Evolutionary conservation across 345 rosid genomes (phyloP), one percentile per base, ranked within the genome.

Genomic region (Hibiscus mutabilis): DNA sequence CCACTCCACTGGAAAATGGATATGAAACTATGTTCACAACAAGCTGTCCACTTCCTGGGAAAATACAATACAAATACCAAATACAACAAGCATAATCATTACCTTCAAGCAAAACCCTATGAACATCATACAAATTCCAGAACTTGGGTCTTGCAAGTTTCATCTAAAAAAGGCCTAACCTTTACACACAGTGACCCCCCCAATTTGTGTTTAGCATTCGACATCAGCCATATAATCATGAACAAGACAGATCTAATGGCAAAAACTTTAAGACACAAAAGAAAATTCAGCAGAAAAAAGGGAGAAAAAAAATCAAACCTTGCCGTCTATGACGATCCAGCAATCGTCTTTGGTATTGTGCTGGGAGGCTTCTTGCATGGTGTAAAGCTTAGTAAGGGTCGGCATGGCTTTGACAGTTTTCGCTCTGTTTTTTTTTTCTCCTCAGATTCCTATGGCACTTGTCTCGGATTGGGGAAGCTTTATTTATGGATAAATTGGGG

Each of bases 271-370:
- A 55, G 59, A 55, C 24, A 6, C 59, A 18, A 18, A 6, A 19
- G 22, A 68, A 56, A 22, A 49, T 49, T 14, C 18, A 49, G 1
- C 18, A 49, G 53, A 49, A 15, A 49, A 46, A 46, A n/a, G 16
- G 12, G 19, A n/a, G n/a, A n/a, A 12, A 5, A 59, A 68, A 12
- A 35, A 6, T 29, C 7, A 35, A 61, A 91, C 99, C 92, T 90
- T 91, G 85, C 91, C 93, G 64, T 95, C 96, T 68, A 95, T 77
- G 60, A 95, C 89, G 77, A 91, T 46, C 99, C 99, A 95, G 82
- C 97, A 95, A 75, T 90, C 99, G 18, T 91, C 89, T 76, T 80
- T 83, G 74, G 84, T 80, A 83, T 79, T 83, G 78, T 91, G 99
- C 18, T 70, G 82, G 31, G 97, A 78, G 10, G 85, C 89, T 84